Conservation (phyloP, 495 filamentous ascomycete species). For the Tuber borchii region DNA sequence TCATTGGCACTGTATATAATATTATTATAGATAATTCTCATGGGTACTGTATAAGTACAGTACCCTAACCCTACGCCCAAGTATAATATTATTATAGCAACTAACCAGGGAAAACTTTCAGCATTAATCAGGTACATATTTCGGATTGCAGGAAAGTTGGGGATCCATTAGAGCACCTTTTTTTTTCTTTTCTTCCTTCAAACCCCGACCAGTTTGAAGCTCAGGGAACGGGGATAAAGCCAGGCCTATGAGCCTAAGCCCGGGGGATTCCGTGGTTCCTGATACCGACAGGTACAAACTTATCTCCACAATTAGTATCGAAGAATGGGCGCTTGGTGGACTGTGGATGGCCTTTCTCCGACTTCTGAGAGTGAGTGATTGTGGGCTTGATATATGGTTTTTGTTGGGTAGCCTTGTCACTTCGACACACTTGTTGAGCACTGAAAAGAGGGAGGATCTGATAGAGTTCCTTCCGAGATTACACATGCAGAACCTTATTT, state of each 20-base stretch:
- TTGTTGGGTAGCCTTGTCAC: not conserved
- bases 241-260: not conserved
- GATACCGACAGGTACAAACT: not conserved
- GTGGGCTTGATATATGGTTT: not conserved
- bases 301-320: not conserved
- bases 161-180: not conserved
- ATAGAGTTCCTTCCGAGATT: not conserved
- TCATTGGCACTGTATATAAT: too few species aligned
- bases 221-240: not conserved
- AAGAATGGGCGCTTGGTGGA: not conserved
- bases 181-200: not conserved
- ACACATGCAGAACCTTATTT: not conserved
- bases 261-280: not conserved
- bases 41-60: too few species aligned
- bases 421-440: not conserved
- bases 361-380: not conserved
- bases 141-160: too few species aligned
- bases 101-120: not conserved
- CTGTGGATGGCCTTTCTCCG: not conserved
- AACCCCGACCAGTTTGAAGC: not conserved
- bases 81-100: too few species aligned
- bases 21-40: too few species aligned
- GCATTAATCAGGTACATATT: not conserved
- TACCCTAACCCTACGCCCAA: too few species aligned
- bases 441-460: not conserved